Conservation (phyloP, 2,329 filamentous ascomycete genomes). For the Pyrenophora tritici-repentis region DNA sequence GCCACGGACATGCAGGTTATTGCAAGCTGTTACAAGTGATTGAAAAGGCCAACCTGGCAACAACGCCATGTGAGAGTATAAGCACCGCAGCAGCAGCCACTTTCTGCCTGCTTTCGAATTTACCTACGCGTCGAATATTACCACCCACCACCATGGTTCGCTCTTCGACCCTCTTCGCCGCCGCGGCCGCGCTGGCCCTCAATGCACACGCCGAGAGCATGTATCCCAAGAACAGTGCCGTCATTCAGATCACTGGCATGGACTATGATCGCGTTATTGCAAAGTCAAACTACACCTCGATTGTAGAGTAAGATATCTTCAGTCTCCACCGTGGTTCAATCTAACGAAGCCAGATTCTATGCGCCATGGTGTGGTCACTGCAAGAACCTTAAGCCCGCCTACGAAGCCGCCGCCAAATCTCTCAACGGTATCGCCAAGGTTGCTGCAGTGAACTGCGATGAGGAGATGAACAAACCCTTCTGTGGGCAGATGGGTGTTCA, state of each 20-base stretch:
- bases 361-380: slow-evolving; percentile 98
- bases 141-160: slow-evolving; percentile 39
- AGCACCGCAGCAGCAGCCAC: slow-evolving; percentile 9
- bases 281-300: slow-evolving; percentile 86
- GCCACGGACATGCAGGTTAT: slow-evolving; percentile 5
- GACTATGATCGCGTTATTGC: slow-evolving; percentile 83
- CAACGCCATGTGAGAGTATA: slow-evolving; percentile 23
- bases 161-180: slow-evolving; percentile 51
- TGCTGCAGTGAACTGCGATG: slow-evolving; percentile 92
- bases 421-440: slow-evolving; percentile 93
- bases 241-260: slow-evolving; percentile 79
- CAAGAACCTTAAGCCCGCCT: slow-evolving; percentile 91
- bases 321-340: background rate
- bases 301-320: slow-evolving; percentile 45
- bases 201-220: slow-evolving; percentile 71
- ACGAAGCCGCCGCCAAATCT: slow-evolving; percentile 89
- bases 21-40: slow-evolving; percentile 10
- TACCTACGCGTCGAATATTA: slow-evolving; percentile 2
- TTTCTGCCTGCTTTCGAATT: slow-evolving; percentile 9
- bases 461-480: slow-evolving; percentile 86
- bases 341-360: slow-evolving; percentile 75
- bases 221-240: slow-evolving; percentile 85
- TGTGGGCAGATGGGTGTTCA: slow-evolving; percentile 85
- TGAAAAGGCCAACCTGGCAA: slow-evolving; percentile 20
- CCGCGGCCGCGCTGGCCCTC: slow-evolving; percentile 67